Percentiles rank a stretch among this genome's conserved stretches.
phyloP scores from a whole-genome alignment of 768 basidiomycete species.

The Suillus brevipes region DNA sequence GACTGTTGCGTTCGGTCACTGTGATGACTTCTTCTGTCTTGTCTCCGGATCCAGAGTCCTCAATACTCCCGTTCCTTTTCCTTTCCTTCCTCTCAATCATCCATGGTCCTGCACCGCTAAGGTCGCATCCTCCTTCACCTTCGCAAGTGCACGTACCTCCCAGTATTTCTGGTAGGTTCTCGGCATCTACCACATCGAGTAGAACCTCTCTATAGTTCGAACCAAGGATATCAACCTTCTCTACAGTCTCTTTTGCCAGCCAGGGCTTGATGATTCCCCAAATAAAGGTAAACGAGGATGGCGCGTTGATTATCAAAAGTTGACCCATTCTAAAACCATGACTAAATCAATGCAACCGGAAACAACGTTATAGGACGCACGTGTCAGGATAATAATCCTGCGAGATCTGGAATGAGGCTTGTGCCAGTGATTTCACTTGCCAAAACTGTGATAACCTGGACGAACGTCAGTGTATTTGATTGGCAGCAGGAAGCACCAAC shows the following conservation, averaged over 20 bases:
- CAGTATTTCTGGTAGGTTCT: conserved; percentile 58
- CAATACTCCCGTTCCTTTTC: conserved; percentile 17
- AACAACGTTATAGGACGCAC: conserved; percentile 37
- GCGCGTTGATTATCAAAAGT: conserved; percentile 70
- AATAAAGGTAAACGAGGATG: conserved; percentile 69
- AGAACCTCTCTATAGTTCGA: conserved; percentile 57
- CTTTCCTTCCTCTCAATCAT: conserved; percentile 48
- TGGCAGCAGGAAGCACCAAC: neutral
- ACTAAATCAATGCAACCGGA: conserved; percentile 3
- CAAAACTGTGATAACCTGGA: conserved; percentile 67
- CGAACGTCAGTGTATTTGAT: neutral
- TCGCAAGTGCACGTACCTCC: conserved; percentile 70
- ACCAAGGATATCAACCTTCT: conserved; percentile 68
- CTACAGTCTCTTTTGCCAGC: conserved; percentile 70
- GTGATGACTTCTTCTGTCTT: neutral
- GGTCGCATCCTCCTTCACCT: conserved; percentile 54
- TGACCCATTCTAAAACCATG: conserved; percentile 60
- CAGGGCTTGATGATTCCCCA: conserved; percentile 71
- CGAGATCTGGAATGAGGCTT: conserved; percentile 67
- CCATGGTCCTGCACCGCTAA: conserved; percentile 73
- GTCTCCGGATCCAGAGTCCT: neutral
- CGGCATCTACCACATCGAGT: conserved; percentile 59
- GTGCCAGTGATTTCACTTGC: conserved; percentile 69
- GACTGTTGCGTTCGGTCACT: neutral
- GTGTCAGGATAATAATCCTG: conserved; percentile 81